Evolutionary conservation across 352 stramenopile species (phyloP), one percentile per base, ranked within the genome.

Genomic region (Globisporangium uncinulatum): DNA sequence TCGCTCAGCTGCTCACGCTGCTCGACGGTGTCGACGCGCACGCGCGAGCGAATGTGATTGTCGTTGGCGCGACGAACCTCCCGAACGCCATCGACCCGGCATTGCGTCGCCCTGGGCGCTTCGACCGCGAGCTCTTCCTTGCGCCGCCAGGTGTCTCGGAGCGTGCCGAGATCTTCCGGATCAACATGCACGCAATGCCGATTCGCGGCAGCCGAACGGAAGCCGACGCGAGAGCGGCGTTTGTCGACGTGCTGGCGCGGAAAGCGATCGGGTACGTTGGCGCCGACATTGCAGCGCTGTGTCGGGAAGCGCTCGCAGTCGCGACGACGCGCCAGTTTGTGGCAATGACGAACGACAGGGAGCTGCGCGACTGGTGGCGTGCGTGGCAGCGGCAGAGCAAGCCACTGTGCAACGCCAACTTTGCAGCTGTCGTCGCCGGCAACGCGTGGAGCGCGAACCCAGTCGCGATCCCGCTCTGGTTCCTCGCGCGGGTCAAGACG

Each of bases 1-100:
- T 99, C 8, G 95, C 93, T 6, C 95, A 98, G 66, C 62, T 99
- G 20, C 70, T 99, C 19, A 98, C 95, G 47, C 67, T 98, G 21
- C 89, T 98, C 65, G 96, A 99, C 66, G 95, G 90, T 9, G 72
- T 96, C 0, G 94, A 97, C 58, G 59, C 51, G 37, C 52, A 57
- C 0, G 63, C 75, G 2, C 76, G 70, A 29, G 89, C 79, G 6
- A 95, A 98, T 57, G 89, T 99, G 13, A 79, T 98, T 9, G 87
- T 99, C 21, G 81, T 98, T 43, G 96, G 85, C 19, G 94, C 95
- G 4, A 98, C 95, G 10, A 98, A 98, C 65, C 65, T 96, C 15
- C 94, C 95, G 1, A 97, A 98, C 70, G 80, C 89, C 1, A 97
- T 99, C 47, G 76, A 92, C 53, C 61, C 77, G 31, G 85, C 85